Percentiles rank a stretch among this genome's conserved stretches.
Evolutionary conservation across 352 stramenopile genomes (phyloP).

Genomic region (Pythium brachiatum): DNA sequence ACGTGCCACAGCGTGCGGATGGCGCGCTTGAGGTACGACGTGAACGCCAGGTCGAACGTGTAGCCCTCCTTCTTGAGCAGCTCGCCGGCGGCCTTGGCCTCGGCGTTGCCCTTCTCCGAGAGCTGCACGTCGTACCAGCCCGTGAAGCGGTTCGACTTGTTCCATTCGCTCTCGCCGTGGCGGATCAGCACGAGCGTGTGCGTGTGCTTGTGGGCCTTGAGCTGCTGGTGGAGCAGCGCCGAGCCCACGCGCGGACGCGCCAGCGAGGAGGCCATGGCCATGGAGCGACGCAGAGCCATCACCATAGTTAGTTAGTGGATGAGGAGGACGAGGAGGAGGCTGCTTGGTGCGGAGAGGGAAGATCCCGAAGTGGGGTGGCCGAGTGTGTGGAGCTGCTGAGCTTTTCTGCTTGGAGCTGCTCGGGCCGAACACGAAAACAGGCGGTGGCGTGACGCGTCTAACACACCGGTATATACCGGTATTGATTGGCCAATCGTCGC

Average conservation of each 20-base stretch:
- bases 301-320: conserved; percentile 37
- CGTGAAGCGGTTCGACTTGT: conserved; percentile 98
- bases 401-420: conserved; percentile 31
- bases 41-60: conserved; percentile 94
- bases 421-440: conserved; percentile 15
- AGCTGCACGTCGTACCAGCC: conserved; percentile 98
- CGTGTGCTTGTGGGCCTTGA: conserved; percentile 33
- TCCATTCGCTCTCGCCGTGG: conserved; percentile 98
- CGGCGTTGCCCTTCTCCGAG: conserved; percentile 80
- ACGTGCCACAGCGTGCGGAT: conserved; percentile 98
- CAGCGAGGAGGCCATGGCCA: conserved; percentile 25
- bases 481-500: conserved; percentile 6
- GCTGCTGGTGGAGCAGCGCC: conserved; percentile 50
- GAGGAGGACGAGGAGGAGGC: conserved; percentile 1
- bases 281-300: conserved; percentile 51
- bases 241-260: conserved; percentile 30
- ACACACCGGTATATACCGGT: conserved; percentile 18
- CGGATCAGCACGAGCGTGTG: conserved; percentile 90
- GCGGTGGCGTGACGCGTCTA: not conserved
- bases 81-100: conserved; percentile 94
- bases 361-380: conserved; percentile 4
- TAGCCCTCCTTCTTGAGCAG: conserved; percentile 93
- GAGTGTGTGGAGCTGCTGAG: conserved; percentile 8
- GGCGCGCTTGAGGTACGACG: conserved; percentile 95
- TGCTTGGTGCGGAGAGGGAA: conserved; percentile 11